These are phyloP conservation scores for Hirschioporus abietinus DNA, from an alignment of 768 basidiomycete species.

Conservation along the genomic window DNA sequence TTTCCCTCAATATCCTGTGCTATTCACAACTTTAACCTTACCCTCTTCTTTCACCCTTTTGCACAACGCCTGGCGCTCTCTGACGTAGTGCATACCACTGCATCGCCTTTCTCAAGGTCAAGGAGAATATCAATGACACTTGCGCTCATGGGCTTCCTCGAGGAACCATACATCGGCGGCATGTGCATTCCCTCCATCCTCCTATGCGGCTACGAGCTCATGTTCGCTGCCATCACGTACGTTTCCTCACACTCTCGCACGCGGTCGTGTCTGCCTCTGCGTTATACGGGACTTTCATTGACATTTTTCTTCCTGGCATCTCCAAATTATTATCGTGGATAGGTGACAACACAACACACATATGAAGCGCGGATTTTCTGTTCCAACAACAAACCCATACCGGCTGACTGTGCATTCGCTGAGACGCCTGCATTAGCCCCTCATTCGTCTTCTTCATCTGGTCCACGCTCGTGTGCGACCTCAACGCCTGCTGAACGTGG, in stretches of 20 bases:
- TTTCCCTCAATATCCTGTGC: too few species aligned
- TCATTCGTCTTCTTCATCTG: slow-evolving; percentile 86
- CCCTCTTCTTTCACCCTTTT: too few species aligned
- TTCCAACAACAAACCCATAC: too few species aligned
- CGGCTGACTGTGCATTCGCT: slow-evolving; percentile 89
- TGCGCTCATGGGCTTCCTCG: slow-evolving; percentile 72
- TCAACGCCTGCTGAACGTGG: slow-evolving; percentile 97
- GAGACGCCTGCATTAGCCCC: slow-evolving; percentile 83
- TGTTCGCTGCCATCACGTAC: slow-evolving; percentile 87
- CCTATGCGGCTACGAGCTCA: slow-evolving; percentile 82
- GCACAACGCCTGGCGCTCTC: too few species aligned
- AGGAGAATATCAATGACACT: too few species aligned
- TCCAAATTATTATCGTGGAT: too few species aligned
- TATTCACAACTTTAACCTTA: too few species aligned
- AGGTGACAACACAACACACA: too few species aligned
- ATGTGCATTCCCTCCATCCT: slow-evolving; percentile 64
- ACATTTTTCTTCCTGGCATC: too few species aligned
- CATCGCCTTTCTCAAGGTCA: too few species aligned
- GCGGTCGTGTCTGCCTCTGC: slow-evolving; percentile 2
- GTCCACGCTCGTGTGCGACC: slow-evolving; percentile 83
- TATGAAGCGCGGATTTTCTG: too few species aligned
- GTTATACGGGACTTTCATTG: slow-evolving; percentile 16
- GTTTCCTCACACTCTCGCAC: slow-evolving; percentile 20
- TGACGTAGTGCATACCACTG: too few species aligned
- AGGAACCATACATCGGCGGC: slow-evolving; percentile 69